Percentiles rank a stretch among this genome's conserved stretches.
These are phyloP conservation scores for Neltuma alba DNA, from an alignment of 306 rosid genomes.

Conservation along the genomic window DNA sequence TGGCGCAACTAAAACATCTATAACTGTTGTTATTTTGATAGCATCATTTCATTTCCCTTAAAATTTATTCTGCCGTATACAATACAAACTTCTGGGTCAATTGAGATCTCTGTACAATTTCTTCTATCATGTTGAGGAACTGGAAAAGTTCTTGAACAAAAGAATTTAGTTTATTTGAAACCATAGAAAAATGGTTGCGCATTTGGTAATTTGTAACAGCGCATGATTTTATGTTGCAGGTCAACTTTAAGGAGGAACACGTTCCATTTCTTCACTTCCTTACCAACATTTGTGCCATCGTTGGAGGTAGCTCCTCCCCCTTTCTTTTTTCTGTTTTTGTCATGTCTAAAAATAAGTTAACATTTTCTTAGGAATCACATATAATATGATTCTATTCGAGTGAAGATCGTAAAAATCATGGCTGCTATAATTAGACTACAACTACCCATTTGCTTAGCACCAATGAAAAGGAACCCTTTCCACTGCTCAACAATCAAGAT, in stretches of 20 bases:
- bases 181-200: not conserved
- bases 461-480: not conserved
- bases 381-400: not conserved
- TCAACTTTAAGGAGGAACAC: conserved; percentile 76
- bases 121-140: not conserved
- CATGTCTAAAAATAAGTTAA: conserved; percentile 11
- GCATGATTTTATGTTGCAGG: conserved; percentile 56
- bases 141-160: conserved; percentile 3
- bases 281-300: conserved; percentile 82
- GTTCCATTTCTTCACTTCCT: conserved; percentile 78
- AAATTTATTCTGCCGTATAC: not conserved
- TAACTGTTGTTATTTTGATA: not conserved
- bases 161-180: not conserved
- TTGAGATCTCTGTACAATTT: no score
- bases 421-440: conserved; percentile 11
- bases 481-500: not conserved
- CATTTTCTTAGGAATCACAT: not conserved
- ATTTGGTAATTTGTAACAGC: conserved; percentile 6
- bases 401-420: conserved; percentile 5
- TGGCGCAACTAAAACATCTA: not conserved
- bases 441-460: not conserved
- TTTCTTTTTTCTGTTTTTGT: not conserved
- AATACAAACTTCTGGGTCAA: not conserved
- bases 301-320: conserved; percentile 69
- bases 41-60: no score